Evolutionary conservation across 2,329 filamentous ascomycete species (phyloP).

Genomic region (Emericellopsis atlantica): DNA sequence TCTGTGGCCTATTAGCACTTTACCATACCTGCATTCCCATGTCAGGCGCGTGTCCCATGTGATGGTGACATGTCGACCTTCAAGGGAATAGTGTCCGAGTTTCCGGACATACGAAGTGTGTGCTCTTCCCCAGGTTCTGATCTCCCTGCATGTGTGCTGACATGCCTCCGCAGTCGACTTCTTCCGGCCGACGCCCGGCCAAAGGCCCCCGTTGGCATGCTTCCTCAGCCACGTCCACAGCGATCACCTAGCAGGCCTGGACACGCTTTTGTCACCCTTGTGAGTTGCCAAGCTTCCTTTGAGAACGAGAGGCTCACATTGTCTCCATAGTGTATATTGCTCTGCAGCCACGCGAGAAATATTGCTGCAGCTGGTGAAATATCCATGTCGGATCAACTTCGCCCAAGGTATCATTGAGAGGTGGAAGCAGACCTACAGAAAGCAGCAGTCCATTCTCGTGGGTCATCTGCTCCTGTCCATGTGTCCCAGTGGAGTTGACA

Average conservation of each 20-base stretch:
- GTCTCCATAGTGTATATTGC: constrained; percentile 58
- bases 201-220: constrained; percentile 58
- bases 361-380: constrained; percentile 66
- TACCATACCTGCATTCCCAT: no score
- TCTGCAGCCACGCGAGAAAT: constrained; percentile 74
- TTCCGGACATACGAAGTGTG: constrained; percentile 62
- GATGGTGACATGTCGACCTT: constrained; percentile 58
- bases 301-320: background rate
- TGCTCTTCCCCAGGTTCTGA: background rate
- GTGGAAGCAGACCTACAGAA: constrained; percentile 61
- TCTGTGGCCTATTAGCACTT: no score
- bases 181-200: constrained; percentile 48
- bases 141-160: constrained; percentile 1
- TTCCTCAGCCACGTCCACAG: constrained; percentile 91
- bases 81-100: constrained; percentile 59
- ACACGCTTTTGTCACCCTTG: constrained; percentile 66
- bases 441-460: constrained; percentile 57
- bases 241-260: constrained; percentile 74
- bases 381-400: constrained; percentile 70
- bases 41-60: no score
- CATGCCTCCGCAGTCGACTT: constrained; percentile 52
- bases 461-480: constrained; percentile 3
- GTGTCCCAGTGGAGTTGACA: background rate
- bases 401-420: constrained; percentile 66
- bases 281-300: constrained; percentile 10